Conservation (phyloP, 2,329 filamentous ascomycete genomes). For the Fusarium buxicola region DNA sequence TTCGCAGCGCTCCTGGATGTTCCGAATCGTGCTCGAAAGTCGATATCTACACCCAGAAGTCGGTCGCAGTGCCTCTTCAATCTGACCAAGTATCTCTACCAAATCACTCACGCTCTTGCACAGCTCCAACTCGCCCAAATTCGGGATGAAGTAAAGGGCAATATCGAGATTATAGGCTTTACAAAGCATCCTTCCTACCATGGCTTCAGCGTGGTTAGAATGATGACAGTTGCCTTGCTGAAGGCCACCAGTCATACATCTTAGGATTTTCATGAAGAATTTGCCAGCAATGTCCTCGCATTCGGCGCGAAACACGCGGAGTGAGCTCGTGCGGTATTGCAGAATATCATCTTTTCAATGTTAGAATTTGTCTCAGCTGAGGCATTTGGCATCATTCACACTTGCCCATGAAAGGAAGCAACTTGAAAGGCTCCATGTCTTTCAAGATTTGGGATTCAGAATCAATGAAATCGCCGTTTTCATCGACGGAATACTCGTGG, state of each 20-base stretch:
- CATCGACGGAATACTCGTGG: not conserved
- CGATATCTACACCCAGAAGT: not conserved
- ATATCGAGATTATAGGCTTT: not conserved
- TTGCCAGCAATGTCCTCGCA: not conserved
- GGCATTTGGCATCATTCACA: not conserved
- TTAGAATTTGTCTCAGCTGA: not conserved
- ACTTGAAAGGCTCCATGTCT: not conserved
- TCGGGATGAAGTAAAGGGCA: not conserved
- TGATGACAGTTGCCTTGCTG: not conserved
- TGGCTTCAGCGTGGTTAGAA: not conserved
- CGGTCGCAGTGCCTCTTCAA: not conserved
- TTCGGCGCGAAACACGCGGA: not conserved
- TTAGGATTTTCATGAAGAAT: not conserved
- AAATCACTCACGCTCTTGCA: not conserved
- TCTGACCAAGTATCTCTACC: not conserved
- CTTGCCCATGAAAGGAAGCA: conserved; percentile 2
- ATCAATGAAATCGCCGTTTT: conserved; percentile 1
- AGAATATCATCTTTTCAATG: not conserved
- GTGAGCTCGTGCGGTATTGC: not conserved
- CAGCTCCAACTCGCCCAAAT: not conserved
- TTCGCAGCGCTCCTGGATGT: not conserved
- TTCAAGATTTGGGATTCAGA: not conserved
- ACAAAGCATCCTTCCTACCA: not conserved
- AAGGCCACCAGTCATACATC: not conserved
- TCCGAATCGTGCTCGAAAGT: not conserved